A percentile compares a stretch with the other conserved stretches of the same genome.
phyloP scores from a whole-genome alignment of 371 early-diverging fungal species.

The Syncephalastrum contaminatum region DNA sequence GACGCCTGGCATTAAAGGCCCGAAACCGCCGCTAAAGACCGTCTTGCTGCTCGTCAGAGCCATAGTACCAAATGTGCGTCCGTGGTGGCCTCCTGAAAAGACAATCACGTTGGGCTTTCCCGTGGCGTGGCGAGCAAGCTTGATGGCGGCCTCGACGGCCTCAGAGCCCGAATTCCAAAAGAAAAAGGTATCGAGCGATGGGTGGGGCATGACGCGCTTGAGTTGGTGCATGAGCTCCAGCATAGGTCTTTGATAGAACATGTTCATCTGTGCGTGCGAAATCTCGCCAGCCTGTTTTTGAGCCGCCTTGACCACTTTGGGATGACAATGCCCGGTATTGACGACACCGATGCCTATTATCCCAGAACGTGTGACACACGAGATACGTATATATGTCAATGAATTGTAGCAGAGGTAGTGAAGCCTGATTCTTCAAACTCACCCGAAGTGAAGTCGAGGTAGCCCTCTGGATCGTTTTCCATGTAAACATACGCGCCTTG shows the following conservation, averaged over 20 bases:
- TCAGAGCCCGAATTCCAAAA: constrained; percentile 58
- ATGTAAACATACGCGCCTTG: constrained; percentile 44
- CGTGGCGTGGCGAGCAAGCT: constrained; percentile 53
- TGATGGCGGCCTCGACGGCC: constrained; percentile 54
- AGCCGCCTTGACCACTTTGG: constrained; percentile 54
- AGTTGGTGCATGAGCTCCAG: constrained; percentile 42
- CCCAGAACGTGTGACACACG: neutral
- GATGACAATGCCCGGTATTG: constrained; percentile 48
- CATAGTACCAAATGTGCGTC: constrained; percentile 39
- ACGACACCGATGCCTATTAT: constrained; percentile 57
- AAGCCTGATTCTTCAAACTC: too few relatives aligned
- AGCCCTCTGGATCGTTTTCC: constrained; percentile 39
- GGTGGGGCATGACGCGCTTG: constrained; percentile 35
- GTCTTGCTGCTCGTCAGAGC: constrained; percentile 34
- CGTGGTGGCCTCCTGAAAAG: constrained; percentile 26
- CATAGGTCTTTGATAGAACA: constrained; percentile 50
- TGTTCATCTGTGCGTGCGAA: constrained; percentile 51
- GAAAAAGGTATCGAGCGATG: constrained; percentile 49
- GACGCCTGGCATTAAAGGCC: constrained; percentile 38
- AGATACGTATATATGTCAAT: too few relatives aligned
- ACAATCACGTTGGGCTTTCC: constrained; percentile 48
- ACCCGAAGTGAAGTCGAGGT: constrained; percentile 33
- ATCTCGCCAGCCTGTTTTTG: constrained; percentile 49
- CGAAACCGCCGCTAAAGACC: constrained; percentile 28
- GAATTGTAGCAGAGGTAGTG: too few relatives aligned